Conservation (phyloP, 2,329 filamentous ascomycete genomes). For the Curvularia lunata region DNA sequence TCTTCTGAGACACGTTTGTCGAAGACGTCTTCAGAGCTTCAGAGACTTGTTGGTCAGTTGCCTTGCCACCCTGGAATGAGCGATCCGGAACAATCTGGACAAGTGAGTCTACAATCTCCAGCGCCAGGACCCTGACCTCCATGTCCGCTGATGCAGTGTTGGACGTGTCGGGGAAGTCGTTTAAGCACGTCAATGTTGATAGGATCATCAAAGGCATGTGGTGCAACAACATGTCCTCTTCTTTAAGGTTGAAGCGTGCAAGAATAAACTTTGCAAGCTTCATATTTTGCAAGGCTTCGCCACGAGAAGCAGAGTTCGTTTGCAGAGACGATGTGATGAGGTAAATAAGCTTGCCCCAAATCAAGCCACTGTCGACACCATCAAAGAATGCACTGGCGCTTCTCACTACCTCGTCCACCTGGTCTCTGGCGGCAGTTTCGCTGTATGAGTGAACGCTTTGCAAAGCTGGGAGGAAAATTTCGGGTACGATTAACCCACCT, state of each 20-base stretch:
- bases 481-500: constrained; percentile 84
- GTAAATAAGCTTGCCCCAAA: constrained; percentile 81
- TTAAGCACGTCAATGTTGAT: constrained; percentile 62
- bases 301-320: constrained; percentile 57
- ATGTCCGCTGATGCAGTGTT: constrained; percentile 13
- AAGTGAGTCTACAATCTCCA: constrained; percentile 49
- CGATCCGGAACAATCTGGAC: constrained; percentile 48
- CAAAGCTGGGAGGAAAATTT: constrained; percentile 86
- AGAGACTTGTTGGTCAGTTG: constrained; percentile 15
- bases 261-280: constrained; percentile 82
- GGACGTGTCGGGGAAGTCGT: constrained; percentile 35
- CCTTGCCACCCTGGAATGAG: constrained; percentile 29
- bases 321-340: constrained; percentile 62
- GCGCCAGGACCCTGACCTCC: constrained; percentile 34
- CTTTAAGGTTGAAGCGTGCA: constrained; percentile 86
- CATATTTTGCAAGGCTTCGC: constrained; percentile 66
- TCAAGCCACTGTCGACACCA: constrained; percentile 90
- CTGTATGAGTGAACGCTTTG: constrained; percentile 80
- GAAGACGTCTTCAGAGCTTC: constrained; percentile 12
- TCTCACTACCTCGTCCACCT: constrained; percentile 85
- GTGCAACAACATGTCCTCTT: constrained; percentile 91
- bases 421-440: constrained; percentile 66
- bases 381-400: constrained; percentile 98
- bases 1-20: constrained; percentile 24
- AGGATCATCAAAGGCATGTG: constrained; percentile 81